phyloP scores from a whole-genome alignment of 192 early-diverging fungal species.

The Chytriomyces sp. region DNA sequence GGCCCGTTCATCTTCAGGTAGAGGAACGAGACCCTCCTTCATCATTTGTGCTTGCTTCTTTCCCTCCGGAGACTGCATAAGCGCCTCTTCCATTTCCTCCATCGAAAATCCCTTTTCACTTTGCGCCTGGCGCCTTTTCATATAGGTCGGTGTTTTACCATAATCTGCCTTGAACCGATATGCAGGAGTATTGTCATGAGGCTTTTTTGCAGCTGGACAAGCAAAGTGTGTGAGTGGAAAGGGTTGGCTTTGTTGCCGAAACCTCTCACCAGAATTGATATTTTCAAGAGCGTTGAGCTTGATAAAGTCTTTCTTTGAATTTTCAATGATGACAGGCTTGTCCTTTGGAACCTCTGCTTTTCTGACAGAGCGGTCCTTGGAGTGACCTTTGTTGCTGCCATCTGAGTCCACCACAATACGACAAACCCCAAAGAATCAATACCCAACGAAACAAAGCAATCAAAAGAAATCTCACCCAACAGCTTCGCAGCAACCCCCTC shows the following conservation, averaged over 20 bases:
- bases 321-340: conserved; percentile 27
- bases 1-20: conserved; percentile 55
- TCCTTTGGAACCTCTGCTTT: conserved; percentile 55
- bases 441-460: not conserved
- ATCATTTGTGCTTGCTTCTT: conserved; percentile 24
- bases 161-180: conserved; percentile 54
- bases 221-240: not conserved
- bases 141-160: conserved; percentile 48
- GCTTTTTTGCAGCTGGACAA: conserved; percentile 44
- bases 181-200: conserved; percentile 18
- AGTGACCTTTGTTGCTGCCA: not conserved
- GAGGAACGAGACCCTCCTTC: conserved; percentile 35
- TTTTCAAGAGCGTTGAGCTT: conserved; percentile 54
- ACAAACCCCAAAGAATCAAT: not conserved
- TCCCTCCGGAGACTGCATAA: conserved; percentile 6
- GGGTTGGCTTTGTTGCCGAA: not conserved
- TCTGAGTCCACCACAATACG: not conserved
- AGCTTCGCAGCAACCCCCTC: conserved; percentile 41
- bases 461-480: not conserved
- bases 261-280: conserved; percentile 54
- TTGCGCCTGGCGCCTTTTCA: conserved; percentile 26
- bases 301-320: conserved; percentile 57
- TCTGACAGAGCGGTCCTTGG: conserved; percentile 40
- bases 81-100: conserved; percentile 34
- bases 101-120: conserved; percentile 2